Evolutionary conservation across 306 rosid species (phyloP).

Genomic region (Nissolia schottii): DNA sequence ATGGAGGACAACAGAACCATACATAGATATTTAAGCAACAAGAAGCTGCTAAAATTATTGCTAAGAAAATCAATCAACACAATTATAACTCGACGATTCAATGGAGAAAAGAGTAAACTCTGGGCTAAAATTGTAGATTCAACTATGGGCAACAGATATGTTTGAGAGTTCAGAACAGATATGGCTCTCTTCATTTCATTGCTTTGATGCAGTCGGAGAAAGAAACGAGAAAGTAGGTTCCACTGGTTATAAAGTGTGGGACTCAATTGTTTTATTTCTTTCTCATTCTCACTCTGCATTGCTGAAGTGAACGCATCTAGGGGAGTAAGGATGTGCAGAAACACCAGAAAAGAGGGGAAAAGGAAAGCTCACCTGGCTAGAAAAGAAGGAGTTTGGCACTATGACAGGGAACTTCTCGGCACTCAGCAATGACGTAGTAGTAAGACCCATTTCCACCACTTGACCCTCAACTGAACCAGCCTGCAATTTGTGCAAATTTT

Average conservation of each 20-base stretch:
- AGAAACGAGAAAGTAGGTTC: background rate
- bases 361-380: constrained; percentile 63
- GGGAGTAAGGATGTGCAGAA: background rate
- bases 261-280: background rate
- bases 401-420: constrained; percentile 86
- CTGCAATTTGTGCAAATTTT: constrained; percentile 38
- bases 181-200: background rate
- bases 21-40: background rate
- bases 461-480: constrained; percentile 94
- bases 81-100: background rate
- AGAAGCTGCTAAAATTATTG: background rate
- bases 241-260: background rate
- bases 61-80: background rate
- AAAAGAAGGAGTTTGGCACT: constrained; percentile 83
- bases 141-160: background rate
- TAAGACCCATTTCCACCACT: constrained; percentile 94
- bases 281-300: background rate
- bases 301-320: constrained; percentile 5
- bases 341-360: background rate
- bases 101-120: background rate
- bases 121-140: background rate
- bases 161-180: background rate
- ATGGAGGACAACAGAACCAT: background rate
- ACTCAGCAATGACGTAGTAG: constrained; percentile 72
- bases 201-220: constrained; percentile 8